Base-by-base conservation (phyloP, 1,284 basidiomycete species). In the Tylopilus sp. region DNA sequence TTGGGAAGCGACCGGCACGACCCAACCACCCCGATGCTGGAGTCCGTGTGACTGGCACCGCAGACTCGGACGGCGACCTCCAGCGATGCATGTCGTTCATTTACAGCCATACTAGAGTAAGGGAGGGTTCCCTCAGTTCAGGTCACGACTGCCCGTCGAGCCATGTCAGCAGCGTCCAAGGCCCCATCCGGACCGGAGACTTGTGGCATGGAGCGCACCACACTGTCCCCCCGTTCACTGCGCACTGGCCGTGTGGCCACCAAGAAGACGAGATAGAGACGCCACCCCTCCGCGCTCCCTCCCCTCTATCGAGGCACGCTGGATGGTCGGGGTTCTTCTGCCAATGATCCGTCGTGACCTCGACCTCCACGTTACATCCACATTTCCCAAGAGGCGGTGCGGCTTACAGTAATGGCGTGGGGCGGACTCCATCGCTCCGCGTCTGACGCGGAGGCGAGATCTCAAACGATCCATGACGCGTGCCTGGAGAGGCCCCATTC, bases 401-500 rank as follows among this genome's bases (percentile, higher is more conserved):
- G 25, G 6, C 25, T 25, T 25, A 26, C 12, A n/a, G 16, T 3
- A 19, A 12, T 29, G 28, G 12, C 15, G 44, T 26, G 19, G 19
- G 29, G 38, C 37, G 18, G 10, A 26, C 36, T 48, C 35, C 40
- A 34, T 25, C n/a, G n/a, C n/a, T n/a, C n/a, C n/a, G n/a, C n/a
- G n/a, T n/a, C n/a, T n/a, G n/a, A n/a, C n/a, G n/a, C n/a, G n/a
- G n/a, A n/a, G 9, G 21, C 33, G 13, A 26, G 28, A 44, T 37
- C 23, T 4, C 23, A 9, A 29, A n/a, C 7, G 28, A 19, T 53
- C 26, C 19, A 35, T 35, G 23, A 23, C 23, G 8, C 23, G 30
- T 41, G 9, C 38, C 39, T 44, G 40, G 54, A 57, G 57, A 28
- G 29, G 23, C 23, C 23, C 4, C 23, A 6, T 23, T 23, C 4